Conservation (phyloP, 1,284 basidiomycete genomes). For the Golubevia sp. region DNA sequence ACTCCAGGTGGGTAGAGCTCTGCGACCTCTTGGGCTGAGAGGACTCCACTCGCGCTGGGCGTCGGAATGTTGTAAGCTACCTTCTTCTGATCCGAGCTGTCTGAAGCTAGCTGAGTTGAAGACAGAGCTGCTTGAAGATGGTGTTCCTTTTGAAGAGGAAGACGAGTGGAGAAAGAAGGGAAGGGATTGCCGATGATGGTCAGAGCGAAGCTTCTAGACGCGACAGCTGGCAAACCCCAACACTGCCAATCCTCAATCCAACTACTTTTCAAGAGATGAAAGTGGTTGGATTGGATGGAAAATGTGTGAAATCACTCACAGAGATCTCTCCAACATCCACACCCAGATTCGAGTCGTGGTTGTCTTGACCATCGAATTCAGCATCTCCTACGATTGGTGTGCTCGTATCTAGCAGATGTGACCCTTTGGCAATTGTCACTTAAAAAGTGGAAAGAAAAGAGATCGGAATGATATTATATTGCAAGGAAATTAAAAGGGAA, state of each 20-base stretch:
- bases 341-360: slow-evolving; percentile 48
- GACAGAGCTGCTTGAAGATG: slow-evolving; percentile 59
- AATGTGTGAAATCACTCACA: slow-evolving; percentile 7
- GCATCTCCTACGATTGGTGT: slow-evolving; percentile 46
- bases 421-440: slow-evolving; percentile 1
- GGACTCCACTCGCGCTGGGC: slow-evolving; percentile 44
- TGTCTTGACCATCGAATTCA: slow-evolving; percentile 47
- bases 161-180: slow-evolving; percentile 62
- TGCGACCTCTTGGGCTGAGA: slow-evolving; percentile 33
- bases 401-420: slow-evolving; percentile 37
- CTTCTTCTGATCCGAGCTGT: slow-evolving; percentile 20
- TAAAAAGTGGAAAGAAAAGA: slow-evolving; percentile 5
- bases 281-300: no score
- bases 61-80: slow-evolving; percentile 58
- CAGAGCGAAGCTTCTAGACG: slow-evolving; percentile 62
- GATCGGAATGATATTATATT: neutral
- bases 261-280: no score
- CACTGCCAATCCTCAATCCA: no score
- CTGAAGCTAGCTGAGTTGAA: slow-evolving; percentile 47
- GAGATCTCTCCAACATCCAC: slow-evolving; percentile 50
- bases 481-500: neutral
- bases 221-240: no score
- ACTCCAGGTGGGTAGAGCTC: slow-evolving; percentile 48
- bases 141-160: slow-evolving; percentile 29
- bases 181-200: slow-evolving; percentile 61